Percentiles rank a stretch among this genome's conserved stretches.
These are phyloP conservation scores for Syzygium jambos DNA, from an alignment of 345 rosid genomes.

Conservation along the genomic window DNA sequence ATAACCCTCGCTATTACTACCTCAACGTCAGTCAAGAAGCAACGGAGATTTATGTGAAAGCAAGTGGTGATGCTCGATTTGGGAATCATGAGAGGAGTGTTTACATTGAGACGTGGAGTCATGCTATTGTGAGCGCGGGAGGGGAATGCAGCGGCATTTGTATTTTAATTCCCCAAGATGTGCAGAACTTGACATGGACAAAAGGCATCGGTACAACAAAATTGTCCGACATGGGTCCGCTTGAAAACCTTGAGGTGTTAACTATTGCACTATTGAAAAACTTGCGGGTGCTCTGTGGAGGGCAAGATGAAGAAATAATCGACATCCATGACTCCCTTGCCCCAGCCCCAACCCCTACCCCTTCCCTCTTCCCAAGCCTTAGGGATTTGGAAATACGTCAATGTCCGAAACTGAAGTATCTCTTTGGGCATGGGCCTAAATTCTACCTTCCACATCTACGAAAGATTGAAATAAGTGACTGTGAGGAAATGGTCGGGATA, in stretches of 20 bases:
- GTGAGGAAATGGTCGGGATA: not conserved
- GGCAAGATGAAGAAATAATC: not conserved
- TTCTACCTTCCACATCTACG: not conserved
- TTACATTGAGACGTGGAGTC: rapidly evolving
- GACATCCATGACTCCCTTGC: not conserved
- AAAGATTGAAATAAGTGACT: rapidly evolving
- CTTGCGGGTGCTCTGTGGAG: not conserved
- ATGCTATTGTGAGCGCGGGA: no score
- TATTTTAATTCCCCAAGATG: no score
- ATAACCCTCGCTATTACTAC: rapidly evolving
- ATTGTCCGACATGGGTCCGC: not conserved
- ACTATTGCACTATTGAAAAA: no score
- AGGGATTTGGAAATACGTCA: rapidly evolving
- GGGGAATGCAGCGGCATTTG: no score
- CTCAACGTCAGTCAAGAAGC: rapidly evolving
- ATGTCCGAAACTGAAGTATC: not conserved
- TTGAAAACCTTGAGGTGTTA: not conserved
- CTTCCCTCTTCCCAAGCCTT: rapidly evolving
- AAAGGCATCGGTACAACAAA: no score
- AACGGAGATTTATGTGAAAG: rapidly evolving
- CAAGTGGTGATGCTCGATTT: rapidly evolving
- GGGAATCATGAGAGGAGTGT: no score
- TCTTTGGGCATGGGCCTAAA: not conserved
- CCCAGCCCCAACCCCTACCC: rapidly evolving
- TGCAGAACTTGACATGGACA: not conserved